These are phyloP conservation scores for Iodosphaeria phyllophila DNA, from an alignment of 2,329 filamentous ascomycete genomes.

Conservation along the genomic window DNA sequence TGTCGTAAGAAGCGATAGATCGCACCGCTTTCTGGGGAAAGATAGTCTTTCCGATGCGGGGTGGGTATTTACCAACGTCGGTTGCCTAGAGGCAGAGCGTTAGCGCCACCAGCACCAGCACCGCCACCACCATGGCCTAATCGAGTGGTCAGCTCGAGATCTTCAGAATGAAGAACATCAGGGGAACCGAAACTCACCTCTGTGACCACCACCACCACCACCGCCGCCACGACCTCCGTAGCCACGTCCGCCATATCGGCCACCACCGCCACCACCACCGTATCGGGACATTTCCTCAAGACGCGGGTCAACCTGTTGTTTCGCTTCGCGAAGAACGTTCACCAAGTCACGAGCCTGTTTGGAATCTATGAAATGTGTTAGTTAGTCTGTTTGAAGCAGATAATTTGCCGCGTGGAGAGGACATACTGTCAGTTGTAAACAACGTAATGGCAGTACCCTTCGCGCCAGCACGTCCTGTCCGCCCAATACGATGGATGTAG, in stretches of 20 bases:
- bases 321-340: conserved; percentile 80
- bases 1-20: conserved; percentile 2
- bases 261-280: conserved; percentile 62
- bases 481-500: conserved; percentile 92
- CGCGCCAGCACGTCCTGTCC: conserved; percentile 87
- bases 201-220: conserved; percentile 35
- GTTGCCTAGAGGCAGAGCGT: conserved; percentile 14
- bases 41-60: no score
- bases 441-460: conserved; percentile 94
- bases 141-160: conserved; percentile 1
- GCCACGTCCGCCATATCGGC: conserved; percentile 49
- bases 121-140: conserved; percentile 12
- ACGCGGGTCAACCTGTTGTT: conserved; percentile 94
- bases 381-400: conserved; percentile 4
- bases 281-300: conserved; percentile 93
- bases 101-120: conserved; percentile 24
- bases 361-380: conserved; percentile 41
- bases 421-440: conserved; percentile 98
- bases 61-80: conserved; percentile 13
- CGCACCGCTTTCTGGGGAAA: conserved; percentile 1
- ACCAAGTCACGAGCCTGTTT: conserved; percentile 97
- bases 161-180: background rate
- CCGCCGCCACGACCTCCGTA: conserved; percentile 47
- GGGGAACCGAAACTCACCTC: conserved; percentile 9
- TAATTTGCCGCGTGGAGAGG: conserved; percentile 1